Base-by-base conservation (phyloP, 1,139 yeast genomes). In the Blastobotrys arbuscula region DNA sequence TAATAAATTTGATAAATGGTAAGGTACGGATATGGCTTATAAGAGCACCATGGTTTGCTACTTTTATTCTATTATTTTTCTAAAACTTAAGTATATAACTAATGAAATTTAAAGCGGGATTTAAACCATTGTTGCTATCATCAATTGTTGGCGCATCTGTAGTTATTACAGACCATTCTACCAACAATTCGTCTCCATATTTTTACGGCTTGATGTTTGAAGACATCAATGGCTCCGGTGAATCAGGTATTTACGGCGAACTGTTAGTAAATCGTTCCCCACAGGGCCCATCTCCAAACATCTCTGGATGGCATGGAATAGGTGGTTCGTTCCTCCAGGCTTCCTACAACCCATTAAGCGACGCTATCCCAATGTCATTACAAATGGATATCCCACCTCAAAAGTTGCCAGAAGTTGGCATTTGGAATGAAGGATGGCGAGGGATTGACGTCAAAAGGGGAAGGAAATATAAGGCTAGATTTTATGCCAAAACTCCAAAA, bases 391-490 rank as follows among this genome's bases (percentile, higher is more conserved):
- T 42, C n/a, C 44, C 44, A n/a, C 38, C 44, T 16, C 30, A 42
- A 23, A 33, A 30, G 9, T 19, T 23, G 30, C 44, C 44, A 5
- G 44, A 42, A 28, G 31, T 42, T 33, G 50, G 50, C 1, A 34
- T 47, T 15, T 47, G 39, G 20, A 47, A 47, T 30, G 47, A 43
- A 39, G 50, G 50, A 2, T 47, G 42, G 34, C 18, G 24, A 20
- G 50, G 50, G 1, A 43, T 47, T 30, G 34, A 43, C 30, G 47
- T 47, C 15, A 13, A 47, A 26, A 47, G 40, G 34, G 50, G 50
- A 2, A 19, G 21, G 13, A 47, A 43, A 36, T 47, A 47, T 26
- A 47, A 19, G 15, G 50, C 47, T 5, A 42, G 44, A 21, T 47
- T 47, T 44, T 47, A 47, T 16, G 50, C 36, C 20, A 39, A 47